Evolutionary conservation across 352 stramenopile species (phyloP), one percentile per base, ranked within the genome.

Genomic region (Phytopythium kandeliae): DNA sequence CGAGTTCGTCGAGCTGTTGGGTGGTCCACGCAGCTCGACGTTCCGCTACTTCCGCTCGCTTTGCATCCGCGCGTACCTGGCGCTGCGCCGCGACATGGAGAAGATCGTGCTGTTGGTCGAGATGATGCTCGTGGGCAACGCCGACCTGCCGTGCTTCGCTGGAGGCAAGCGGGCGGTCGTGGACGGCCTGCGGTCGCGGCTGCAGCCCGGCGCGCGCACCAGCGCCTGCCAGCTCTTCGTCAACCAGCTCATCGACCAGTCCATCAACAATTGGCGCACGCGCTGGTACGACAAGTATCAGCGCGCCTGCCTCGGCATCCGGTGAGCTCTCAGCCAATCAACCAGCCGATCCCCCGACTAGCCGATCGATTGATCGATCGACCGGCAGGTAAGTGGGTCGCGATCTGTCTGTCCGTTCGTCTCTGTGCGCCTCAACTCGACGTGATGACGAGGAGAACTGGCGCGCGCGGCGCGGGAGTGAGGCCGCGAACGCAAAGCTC

Each of bases 21-120:
- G 93, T 48, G 96, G 96, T 10, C 78, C 90, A 0, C 73, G 96
- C 28, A 97, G 85, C 36, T 78, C 78, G 1, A 89, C 85, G 2
- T 99, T 98, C 68, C 72, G 86, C 16, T 96, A 95, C 48, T 99
- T 98, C 68, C 79, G 94, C 16, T 92, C 95, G 46, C 77, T 99
- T 33, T 99, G 96, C 62, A 97, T 97, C 55, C 86, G 92, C 36
- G 92, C 92, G 10, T 98, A 98, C 60, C 78, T 99, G 49, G 90
- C 92, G 4, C 55, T 98, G 22, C 84, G 95, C 53, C 87, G 87
- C 43, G 87, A 98, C 57, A 97, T 96, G 62, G 88, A 97, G 58
- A 86, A 97, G 68, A 96, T 98, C 37, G 95, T 97, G 58, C 61
- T 98, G 28, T 69, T 98, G 15, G 87, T 97, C 13, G 95, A 99